phyloP scores from a whole-genome alignment of 108 stramenopile genomes.

The Stephanodiscus minutulus region DNA sequence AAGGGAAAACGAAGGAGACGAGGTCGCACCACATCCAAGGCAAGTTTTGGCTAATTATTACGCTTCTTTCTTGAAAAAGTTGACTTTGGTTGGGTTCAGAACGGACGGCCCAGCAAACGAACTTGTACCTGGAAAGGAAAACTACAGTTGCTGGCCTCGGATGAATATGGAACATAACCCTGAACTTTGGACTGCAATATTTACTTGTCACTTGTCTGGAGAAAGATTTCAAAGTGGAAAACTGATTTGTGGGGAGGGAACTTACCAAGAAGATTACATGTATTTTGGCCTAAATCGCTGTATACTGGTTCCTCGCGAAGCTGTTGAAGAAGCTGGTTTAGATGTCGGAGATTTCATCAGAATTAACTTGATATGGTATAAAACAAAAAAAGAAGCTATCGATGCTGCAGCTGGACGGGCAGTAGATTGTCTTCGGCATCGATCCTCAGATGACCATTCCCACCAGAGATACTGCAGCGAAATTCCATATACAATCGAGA shows the following conservation, averaged over 20 bases:
- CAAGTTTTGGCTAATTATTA: conserved; percentile 16
- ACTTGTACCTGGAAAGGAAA: conserved; percentile 4
- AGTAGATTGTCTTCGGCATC: conserved; percentile 24
- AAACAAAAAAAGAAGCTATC: conserved; percentile 38
- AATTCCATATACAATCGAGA: conserved; percentile 8
- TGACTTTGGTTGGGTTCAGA: neutral
- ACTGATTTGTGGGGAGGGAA: conserved; percentile 3
- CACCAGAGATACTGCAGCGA: conserved; percentile 10
- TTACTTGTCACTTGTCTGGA: conserved; percentile 36
- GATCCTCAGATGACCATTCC: neutral
- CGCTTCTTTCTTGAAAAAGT: conserved; percentile 3
- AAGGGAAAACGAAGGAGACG: neutral
- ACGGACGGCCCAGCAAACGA: conserved; percentile 1
- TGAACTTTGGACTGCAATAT: conserved; percentile 30
- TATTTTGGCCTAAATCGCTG: conserved; percentile 10
- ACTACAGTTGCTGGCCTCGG: conserved; percentile 13
- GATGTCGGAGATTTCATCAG: conserved; percentile 1
- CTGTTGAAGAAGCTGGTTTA: neutral
- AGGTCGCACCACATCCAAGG: conserved; percentile 3
- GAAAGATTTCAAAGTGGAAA: conserved; percentile 28
- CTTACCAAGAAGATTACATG: conserved; percentile 20
- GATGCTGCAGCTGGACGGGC: conserved; percentile 40
- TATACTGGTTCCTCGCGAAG: neutral
- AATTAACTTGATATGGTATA: conserved; percentile 28
- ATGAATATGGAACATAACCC: neutral